phyloP scores from a whole-genome alignment of 2,329 filamentous ascomycete species.

The Calycina herbarum region DNA sequence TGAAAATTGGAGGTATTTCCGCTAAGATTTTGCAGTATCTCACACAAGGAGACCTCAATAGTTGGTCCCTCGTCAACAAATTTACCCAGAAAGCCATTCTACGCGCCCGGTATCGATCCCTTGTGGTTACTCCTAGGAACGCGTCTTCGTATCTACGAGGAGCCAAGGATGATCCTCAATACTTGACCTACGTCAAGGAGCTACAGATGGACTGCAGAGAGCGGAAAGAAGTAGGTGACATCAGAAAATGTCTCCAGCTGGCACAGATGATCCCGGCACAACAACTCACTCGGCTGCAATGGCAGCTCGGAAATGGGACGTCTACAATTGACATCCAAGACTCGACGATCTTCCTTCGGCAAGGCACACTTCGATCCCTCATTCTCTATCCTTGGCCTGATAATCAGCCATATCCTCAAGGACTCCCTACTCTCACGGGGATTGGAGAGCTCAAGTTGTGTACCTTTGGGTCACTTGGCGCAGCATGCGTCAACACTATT shows the following conservation, averaged over 20 bases:
- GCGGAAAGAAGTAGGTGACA: not conserved
- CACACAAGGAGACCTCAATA: not conserved
- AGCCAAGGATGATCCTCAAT: not conserved
- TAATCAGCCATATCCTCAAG: not conserved
- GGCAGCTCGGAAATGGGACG: not conserved
- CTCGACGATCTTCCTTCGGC: not conserved
- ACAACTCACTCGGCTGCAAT: not conserved
- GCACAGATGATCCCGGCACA: not conserved
- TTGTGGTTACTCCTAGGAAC: not conserved
- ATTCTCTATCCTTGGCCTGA: not conserved
- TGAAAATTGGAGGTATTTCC: not conserved
- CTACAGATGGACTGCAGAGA: not conserved
- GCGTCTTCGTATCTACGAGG: not conserved
- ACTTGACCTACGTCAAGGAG: not conserved
- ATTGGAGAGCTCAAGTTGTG: not conserved
- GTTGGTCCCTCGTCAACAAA: not conserved
- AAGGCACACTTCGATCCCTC: not conserved
- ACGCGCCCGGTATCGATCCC: not conserved
- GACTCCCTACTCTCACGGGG: not conserved
- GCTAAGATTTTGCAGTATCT: not conserved
- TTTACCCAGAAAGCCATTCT: not conserved
- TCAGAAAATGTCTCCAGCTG: not conserved
- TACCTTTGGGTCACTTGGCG: not conserved
- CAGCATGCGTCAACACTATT: not conserved
- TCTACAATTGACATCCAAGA: not conserved